Base-by-base conservation (phyloP, 106 monocot genomes). In the Ottelia alismoides region DNA sequence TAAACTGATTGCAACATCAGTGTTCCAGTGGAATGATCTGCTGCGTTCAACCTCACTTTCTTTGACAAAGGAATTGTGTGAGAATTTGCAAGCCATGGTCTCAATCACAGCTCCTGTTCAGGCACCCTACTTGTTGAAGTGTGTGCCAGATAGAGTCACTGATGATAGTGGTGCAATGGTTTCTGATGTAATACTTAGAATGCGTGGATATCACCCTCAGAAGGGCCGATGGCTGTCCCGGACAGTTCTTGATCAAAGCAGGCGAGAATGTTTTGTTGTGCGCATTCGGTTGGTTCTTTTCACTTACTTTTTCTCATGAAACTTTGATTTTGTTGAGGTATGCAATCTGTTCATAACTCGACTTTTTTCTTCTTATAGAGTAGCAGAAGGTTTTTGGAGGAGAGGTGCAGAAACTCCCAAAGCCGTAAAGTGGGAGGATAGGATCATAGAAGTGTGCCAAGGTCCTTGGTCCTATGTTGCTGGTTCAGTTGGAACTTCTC, bases 361-460 rank as follows among this genome's bases (percentile, higher is more conserved):
- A 10, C 2, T 30, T 20, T 11, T 22, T 11, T 17, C 30, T 3
- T 28, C 16, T 18, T 75, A 63, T 77, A 98, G 96, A 76, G 70
- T 98, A 72, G 90, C 75, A 61, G 85, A 76, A 70, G 96, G 96
- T 16, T 77, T 98, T 65, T 98, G 96, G 96, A 69, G 96, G 65
- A 82, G 85, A 73, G 96, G 89, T 63, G 96, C 82, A 54, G 96
- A 98, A 70, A 85, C 74, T 71, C 96, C 90, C 19, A 57, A 28
- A 47, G 51, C 68, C 3, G 78, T 98, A 27, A 85, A 82, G 51
- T 79, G 74, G 79, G 96, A 85, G 40, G 85, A 98, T 12, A 74
- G 79, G 64, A 83, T 85, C 31, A 74, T 80, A 47, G 85, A 89
- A 78, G 52, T 98, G 30, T 56, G 85, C 18, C 85, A 85, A 77